phyloP scores from a whole-genome alignment of 257 asterid species.

The Marsdenia floribunda region DNA sequence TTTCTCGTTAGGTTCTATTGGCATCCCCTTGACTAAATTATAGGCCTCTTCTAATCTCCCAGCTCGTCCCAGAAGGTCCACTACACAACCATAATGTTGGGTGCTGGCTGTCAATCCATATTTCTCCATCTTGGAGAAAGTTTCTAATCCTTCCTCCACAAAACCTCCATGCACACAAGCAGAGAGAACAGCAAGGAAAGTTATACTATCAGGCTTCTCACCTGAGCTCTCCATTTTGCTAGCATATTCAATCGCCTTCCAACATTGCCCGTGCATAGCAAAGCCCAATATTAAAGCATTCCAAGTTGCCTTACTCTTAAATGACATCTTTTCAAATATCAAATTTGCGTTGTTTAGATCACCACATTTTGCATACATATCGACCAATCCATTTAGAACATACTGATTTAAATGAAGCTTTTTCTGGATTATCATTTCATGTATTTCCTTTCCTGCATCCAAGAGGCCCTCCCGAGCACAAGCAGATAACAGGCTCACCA shows the following conservation, averaged over 20 bases:
- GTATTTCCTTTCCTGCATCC: constrained; percentile 54
- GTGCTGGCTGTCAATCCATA: constrained; percentile 45
- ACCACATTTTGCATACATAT: constrained; percentile 91
- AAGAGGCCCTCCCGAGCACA: constrained; percentile 70
- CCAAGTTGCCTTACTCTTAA: constrained; percentile 46
- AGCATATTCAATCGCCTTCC: constrained; percentile 49
- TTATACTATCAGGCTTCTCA: constrained; percentile 47
- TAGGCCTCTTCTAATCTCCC: constrained; percentile 65
- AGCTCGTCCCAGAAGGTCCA: constrained; percentile 72
- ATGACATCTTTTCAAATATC: constrained; percentile 45
- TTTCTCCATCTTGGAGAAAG: constrained; percentile 51
- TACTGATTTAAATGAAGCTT: constrained; percentile 44
- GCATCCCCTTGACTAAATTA: constrained; percentile 52
- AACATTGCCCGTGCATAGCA: constrained; percentile 54
- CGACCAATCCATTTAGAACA: constrained; percentile 64
- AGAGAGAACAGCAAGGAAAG: constrained; percentile 59
- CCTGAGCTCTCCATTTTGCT: constrained; percentile 44
- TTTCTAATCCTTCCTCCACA: constrained; percentile 59
- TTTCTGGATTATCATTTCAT: constrained; percentile 40
- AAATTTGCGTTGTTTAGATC: constrained; percentile 47
- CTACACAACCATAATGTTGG: constrained; percentile 74
- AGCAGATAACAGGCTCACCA: constrained; percentile 61
- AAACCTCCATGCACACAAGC: constrained; percentile 85
- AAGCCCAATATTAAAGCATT: constrained; percentile 60
- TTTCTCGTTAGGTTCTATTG: constrained; percentile 51